Conservation (phyloP, 805 yeast genomes). For the Kazachstania taianensis region DNA sequence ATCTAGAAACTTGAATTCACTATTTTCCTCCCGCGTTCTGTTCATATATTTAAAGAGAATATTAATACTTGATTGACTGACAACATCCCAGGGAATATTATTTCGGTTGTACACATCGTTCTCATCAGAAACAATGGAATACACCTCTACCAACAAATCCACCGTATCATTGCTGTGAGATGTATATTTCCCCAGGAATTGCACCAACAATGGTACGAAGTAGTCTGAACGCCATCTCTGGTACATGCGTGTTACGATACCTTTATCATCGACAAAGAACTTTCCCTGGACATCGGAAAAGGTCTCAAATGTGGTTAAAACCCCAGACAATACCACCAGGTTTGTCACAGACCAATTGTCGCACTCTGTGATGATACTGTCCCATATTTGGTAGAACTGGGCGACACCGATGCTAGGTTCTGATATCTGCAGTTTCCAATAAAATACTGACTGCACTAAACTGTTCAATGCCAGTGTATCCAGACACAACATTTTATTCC, state of each 20-base stretch:
- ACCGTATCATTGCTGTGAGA: too few species aligned
- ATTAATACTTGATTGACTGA: slow-evolving; percentile 9
- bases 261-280: slow-evolving; percentile 19
- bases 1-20: slow-evolving; percentile 5
- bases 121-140: slow-evolving; percentile 10
- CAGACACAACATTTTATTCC: slow-evolving; percentile 2
- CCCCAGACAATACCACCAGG: slow-evolving; percentile 19
- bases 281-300: slow-evolving; percentile 13
- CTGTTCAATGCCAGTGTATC: slow-evolving; percentile 12
- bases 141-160: slow-evolving; percentile 6
- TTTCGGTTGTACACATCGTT: background rate
- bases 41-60: slow-evolving; percentile 9
- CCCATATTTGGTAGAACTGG: slow-evolving; percentile 20
- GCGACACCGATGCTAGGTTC: slow-evolving; percentile 20
- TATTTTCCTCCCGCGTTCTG: background rate
- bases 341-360: slow-evolving; percentile 16
- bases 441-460: slow-evolving; percentile 14
- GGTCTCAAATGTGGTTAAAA: slow-evolving; percentile 12
- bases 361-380: slow-evolving; percentile 9
- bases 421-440: slow-evolving; percentile 26
- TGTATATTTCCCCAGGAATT: slow-evolving; percentile 3
- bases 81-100: slow-evolving; percentile 11
- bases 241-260: slow-evolving; percentile 10
- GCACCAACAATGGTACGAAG: slow-evolving; percentile 19
- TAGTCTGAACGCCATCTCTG: slow-evolving; percentile 13